Percentiles rank a stretch among this genome's conserved stretches.
These are phyloP conservation scores for Microsporum canis DNA, from an alignment of 2,329 filamentous ascomycete genomes.

Conservation along the genomic window DNA sequence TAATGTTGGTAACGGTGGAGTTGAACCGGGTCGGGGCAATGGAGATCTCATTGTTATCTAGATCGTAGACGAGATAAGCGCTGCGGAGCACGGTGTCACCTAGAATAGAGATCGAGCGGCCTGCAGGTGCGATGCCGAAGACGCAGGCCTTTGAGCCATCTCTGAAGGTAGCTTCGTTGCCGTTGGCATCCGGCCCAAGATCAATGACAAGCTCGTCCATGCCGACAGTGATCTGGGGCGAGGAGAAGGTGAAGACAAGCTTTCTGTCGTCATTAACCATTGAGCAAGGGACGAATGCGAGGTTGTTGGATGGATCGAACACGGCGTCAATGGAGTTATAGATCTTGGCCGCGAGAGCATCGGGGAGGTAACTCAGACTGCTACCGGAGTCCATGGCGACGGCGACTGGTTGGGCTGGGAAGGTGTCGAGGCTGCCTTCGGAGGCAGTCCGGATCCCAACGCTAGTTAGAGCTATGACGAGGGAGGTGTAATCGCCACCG, in stretches of 20 bases:
- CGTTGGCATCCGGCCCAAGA: conserved; percentile 37
- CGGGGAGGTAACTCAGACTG: conserved; percentile 55
- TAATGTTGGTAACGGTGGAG: conserved; percentile 36
- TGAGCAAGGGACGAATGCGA: conserved; percentile 43
- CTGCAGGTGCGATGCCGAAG: conserved; percentile 55
- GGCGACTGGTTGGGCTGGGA: conserved; percentile 35
- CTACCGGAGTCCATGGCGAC: conserved; percentile 63
- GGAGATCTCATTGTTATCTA: conserved; percentile 59
- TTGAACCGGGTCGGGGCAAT: conserved; percentile 58
- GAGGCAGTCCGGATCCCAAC: conserved; percentile 34
- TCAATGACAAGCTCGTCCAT: conserved; percentile 53
- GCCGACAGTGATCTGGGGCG: conserved; percentile 41
- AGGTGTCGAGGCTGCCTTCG: conserved; percentile 9
- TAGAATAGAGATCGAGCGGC: conserved; percentile 47
- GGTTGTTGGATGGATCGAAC: conserved; percentile 43
- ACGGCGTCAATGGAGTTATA: conserved; percentile 49
- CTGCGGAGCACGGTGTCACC: conserved; percentile 66
- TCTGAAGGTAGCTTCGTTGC: conserved; percentile 40
- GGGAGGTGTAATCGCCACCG: conserved; percentile 46
- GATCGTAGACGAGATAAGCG: conserved; percentile 65
- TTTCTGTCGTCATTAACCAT: conserved; percentile 36
- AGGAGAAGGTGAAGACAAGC: conserved; percentile 46
- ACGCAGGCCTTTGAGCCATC: conserved; percentile 50
- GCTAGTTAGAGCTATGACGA: conserved; percentile 57
- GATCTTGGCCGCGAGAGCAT: conserved; percentile 39